Conservation (phyloP, 1,139 yeast species). For the Nakaseomyces delphensis region DNA sequence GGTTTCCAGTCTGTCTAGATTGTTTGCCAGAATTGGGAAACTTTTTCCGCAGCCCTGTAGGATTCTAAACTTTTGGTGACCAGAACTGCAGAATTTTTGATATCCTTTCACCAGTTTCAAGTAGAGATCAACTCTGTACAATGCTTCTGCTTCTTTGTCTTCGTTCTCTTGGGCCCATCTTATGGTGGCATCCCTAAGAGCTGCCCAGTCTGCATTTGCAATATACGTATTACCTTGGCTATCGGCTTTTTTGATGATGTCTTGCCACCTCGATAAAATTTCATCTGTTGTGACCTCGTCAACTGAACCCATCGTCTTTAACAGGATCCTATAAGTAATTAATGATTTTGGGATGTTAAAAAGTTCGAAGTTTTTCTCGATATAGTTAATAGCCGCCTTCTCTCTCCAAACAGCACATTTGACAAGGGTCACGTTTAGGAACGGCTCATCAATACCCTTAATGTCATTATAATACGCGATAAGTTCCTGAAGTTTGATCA, state of each 20-base stretch:
- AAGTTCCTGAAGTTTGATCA: constrained; percentile 31
- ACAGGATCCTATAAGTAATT: constrained; percentile 64
- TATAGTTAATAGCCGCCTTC: constrained; percentile 51
- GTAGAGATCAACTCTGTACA: constrained; percentile 45
- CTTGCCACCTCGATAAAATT: constrained; percentile 53
- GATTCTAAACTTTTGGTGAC: constrained; percentile 34
- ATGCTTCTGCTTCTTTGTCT: constrained; percentile 9
- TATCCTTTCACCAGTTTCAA: constrained; percentile 47
- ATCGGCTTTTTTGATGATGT: constrained; percentile 46
- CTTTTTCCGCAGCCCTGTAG: constrained; percentile 32
- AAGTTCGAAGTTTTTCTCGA: constrained; percentile 50
- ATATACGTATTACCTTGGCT: constrained; percentile 46
- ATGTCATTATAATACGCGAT: constrained; percentile 48
- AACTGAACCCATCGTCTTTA: constrained; percentile 65
- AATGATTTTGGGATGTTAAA: constrained; percentile 57
- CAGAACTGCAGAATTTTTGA: constrained; percentile 38
- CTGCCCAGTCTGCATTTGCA: constrained; percentile 84
- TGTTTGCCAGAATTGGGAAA: constrained; percentile 31
- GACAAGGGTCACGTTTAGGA: constrained; percentile 67
- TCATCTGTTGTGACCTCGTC: constrained; percentile 42
- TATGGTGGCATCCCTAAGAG: constrained; percentile 72
- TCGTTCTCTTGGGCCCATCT: constrained; percentile 24
- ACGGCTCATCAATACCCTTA: constrained; percentile 62
- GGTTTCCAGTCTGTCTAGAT: constrained; percentile 29
- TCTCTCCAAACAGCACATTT: constrained; percentile 62